Evolutionary conservation across 2,329 filamentous ascomycete species (phyloP).

Genomic region (Alternaria triticina): DNA sequence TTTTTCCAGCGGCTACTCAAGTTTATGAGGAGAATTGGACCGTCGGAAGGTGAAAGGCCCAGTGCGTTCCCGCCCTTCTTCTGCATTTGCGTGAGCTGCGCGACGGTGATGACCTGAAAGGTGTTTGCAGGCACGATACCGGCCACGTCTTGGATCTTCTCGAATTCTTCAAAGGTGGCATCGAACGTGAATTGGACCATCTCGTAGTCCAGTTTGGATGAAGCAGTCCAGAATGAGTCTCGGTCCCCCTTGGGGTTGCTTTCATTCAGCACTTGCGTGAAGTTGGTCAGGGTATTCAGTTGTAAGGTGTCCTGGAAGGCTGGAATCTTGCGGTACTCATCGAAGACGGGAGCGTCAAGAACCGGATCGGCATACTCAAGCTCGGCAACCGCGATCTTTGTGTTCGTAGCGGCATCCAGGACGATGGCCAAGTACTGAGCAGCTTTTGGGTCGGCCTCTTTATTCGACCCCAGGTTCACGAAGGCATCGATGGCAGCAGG

Average conservation of each 20-base stretch:
- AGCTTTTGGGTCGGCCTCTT: conserved; percentile 4
- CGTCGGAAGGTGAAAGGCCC: conserved; percentile 16
- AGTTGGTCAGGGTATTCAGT: conserved; percentile 21
- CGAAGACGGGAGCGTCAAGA: conserved; percentile 3
- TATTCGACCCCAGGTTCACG: conserved; percentile 7
- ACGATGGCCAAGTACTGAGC: conserved; percentile 4
- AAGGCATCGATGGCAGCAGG: conserved; percentile 24
- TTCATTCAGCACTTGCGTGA: conserved; percentile 18
- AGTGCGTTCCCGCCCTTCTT: conserved; percentile 31
- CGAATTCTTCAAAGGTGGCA: conserved; percentile 16
- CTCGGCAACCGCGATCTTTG: background rate
- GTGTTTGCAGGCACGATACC: conserved; percentile 20
- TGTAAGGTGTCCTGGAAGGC: conserved; percentile 20
- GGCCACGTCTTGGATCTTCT: background rate
- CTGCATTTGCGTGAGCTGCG: conserved; percentile 20
- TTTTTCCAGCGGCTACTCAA: conserved; percentile 18
- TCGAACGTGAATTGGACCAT: conserved; percentile 16
- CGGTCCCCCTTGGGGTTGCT: conserved; percentile 15
- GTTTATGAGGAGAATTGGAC: conserved; percentile 17
- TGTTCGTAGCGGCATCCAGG: background rate
- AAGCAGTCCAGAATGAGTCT: conserved; percentile 27
- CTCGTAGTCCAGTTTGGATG: conserved; percentile 22
- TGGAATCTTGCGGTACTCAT: conserved; percentile 5
- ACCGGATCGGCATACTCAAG: conserved; percentile 10
- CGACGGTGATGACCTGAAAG: conserved; percentile 27